phyloP scores from a whole-genome alignment of 345 rosid genomes.

The Gossypium raimondii region DNA sequence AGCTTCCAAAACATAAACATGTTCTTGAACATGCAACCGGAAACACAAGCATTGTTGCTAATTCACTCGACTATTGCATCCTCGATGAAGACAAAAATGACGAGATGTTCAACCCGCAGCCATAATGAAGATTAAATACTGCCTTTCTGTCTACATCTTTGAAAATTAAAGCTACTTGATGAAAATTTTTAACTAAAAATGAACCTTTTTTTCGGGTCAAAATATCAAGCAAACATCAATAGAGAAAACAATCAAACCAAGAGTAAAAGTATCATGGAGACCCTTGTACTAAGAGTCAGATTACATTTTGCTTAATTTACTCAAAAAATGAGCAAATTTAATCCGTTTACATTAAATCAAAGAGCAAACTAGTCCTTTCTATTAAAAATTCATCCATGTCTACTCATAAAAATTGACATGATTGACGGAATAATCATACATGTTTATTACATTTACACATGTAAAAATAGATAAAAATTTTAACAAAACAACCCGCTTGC shows the following conservation, averaged over 20 bases:
- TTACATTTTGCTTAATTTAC: too few relatives aligned
- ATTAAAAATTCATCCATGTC: too few relatives aligned
- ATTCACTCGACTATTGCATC: not conserved
- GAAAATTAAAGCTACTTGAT: conserved; percentile 4
- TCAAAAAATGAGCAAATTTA: too few relatives aligned
- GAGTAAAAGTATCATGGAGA: too few relatives aligned
- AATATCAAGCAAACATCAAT: not conserved
- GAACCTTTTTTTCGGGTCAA: not conserved
- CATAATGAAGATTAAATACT: conserved; percentile 11
- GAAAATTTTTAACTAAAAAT: not conserved
- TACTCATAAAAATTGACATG: too few relatives aligned
- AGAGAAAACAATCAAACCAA: not conserved
- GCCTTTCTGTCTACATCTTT: conserved; percentile 1
- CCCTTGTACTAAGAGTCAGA: too few relatives aligned
- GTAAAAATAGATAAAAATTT: too few relatives aligned
- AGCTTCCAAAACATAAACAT: not conserved
- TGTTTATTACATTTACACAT: too few relatives aligned
- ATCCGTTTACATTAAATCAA: too few relatives aligned
- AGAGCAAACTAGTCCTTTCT: too few relatives aligned
- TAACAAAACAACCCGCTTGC: too few relatives aligned
- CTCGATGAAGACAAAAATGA: not conserved
- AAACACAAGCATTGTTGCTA: not conserved
- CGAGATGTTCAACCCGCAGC: conserved; percentile 12
- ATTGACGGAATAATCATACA: too few relatives aligned
- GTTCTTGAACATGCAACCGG: conserved; percentile 1